Base-by-base conservation (phyloP, 495 filamentous ascomycete species). In the Aspergillus campestris region DNA sequence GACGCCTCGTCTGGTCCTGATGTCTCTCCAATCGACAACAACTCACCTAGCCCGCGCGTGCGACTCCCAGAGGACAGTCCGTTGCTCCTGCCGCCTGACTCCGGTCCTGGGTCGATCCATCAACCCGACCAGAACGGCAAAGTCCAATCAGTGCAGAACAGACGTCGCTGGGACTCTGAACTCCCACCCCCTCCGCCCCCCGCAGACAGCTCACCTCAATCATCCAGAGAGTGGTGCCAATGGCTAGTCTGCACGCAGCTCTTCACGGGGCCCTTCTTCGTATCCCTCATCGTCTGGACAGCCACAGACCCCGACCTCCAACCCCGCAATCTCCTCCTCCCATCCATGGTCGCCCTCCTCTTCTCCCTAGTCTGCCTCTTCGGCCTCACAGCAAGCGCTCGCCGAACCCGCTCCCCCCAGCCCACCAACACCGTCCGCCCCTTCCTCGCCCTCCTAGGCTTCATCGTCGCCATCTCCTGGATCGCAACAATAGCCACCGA, bases 401-500 rank as follows among this genome's bases (percentile, higher is more conserved):
- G 61, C 27, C 57, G 49, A 8, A 49, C 42, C 14, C 5, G 74
- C 70, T 18, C 66, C 72, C 9, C 64, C 63, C 52, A 69, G 60
- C 39, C 81, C 75, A 38, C 87, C 77, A 37, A 30, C 6, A 65
- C 71, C 42, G 86, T 83, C 67, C 82, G 88, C 30, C 79, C 80
- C 34, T 60, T 89, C 9, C 74, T 96, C 34, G 90, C 87, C 61
- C 86, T 94, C 53, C 66, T 90, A 0, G 94, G 94, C n/a, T 99
- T 99, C 59, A 62, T 82, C 7, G 91, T 99, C 45, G 76, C 80
- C 44, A 90, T 97, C 18, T 82, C 86, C 18, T 99, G 94, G 94
- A 97, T 99, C 49, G 88, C 84, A 14, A 95, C 89, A 9, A 88
- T 99, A 38, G 94, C 94, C 10, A 87, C 87, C 18, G 94, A 99